phyloP scores from a whole-genome alignment of 805 yeast genomes.

The Cyberlindnera veronae region DNA sequence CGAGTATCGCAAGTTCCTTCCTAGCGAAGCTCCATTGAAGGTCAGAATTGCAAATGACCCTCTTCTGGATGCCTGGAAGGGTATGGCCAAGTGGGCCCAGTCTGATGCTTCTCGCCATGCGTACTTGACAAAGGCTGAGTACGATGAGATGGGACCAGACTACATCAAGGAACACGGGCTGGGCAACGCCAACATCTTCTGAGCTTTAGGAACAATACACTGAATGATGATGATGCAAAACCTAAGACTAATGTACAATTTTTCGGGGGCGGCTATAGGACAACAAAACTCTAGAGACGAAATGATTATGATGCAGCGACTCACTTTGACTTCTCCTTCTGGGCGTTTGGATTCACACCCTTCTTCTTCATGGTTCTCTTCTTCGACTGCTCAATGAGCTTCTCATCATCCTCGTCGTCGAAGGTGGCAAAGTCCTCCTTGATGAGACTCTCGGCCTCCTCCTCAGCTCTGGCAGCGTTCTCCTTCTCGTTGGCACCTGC shows the following conservation, averaged over 20 bases:
- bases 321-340: slow-evolving; percentile 19
- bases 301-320: neutral
- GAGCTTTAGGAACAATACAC: neutral
- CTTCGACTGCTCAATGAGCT: slow-evolving; percentile 64
- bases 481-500: slow-evolving; percentile 90
- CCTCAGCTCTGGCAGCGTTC: slow-evolving; percentile 74
- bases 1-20: slow-evolving; percentile 71
- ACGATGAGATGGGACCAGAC: slow-evolving; percentile 85
- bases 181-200: slow-evolving; percentile 47
- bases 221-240: neutral
- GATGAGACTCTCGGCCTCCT: slow-evolving; percentile 72
- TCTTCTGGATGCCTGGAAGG: slow-evolving; percentile 83
- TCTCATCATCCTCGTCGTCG: slow-evolving; percentile 71
- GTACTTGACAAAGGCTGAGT: slow-evolving; percentile 65
- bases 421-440: slow-evolving; percentile 84
- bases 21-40: slow-evolving; percentile 56
- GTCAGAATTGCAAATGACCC: slow-evolving; percentile 70
- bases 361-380: slow-evolving; percentile 61
- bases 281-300: neutral
- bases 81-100: slow-evolving; percentile 79
- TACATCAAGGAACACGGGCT: slow-evolving; percentile 82
- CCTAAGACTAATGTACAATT: neutral
- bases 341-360: slow-evolving; percentile 63
- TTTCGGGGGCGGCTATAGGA: neutral
- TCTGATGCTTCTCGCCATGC: slow-evolving; percentile 43